These are phyloP conservation scores for Trichosporon sp. DNA, from an alignment of 1,284 basidiomycete genomes.

Conservation along the genomic window DNA sequence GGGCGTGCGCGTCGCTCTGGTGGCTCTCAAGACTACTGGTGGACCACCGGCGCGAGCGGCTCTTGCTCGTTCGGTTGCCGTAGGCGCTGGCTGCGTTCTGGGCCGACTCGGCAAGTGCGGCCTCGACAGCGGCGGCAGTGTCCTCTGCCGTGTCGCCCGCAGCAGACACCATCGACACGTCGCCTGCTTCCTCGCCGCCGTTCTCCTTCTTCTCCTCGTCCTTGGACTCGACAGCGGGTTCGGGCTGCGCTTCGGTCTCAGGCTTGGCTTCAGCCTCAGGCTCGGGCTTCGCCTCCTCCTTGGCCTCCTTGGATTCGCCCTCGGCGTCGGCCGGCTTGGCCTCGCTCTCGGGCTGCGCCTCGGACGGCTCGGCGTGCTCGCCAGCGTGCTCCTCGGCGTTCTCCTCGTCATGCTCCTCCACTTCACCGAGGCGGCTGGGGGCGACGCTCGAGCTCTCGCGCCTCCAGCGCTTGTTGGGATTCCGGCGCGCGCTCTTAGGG, in stretches of 20 bases:
- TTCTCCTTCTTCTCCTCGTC: slow-evolving; percentile 56
- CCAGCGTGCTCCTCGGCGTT: slow-evolving; percentile 33
- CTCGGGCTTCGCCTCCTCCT: slow-evolving; percentile 9
- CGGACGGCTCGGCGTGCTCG: slow-evolving; percentile 53
- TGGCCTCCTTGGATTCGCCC: slow-evolving; percentile 27
- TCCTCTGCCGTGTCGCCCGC: slow-evolving; percentile 32
- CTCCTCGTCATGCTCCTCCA: slow-evolving; percentile 54
- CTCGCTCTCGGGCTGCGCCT: slow-evolving; percentile 18
- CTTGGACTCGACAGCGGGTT: not conserved
- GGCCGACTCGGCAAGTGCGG: slow-evolving; percentile 38
- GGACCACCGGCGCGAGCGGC: slow-evolving; percentile 36
- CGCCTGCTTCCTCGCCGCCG: slow-evolving; percentile 30
- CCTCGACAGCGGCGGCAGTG: slow-evolving; percentile 34
- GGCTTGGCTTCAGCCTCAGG: not conserved
- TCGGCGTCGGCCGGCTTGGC: slow-evolving; percentile 20
- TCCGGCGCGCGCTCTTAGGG: slow-evolving; percentile 43
- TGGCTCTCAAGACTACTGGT: slow-evolving; percentile 35
- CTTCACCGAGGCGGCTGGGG: slow-evolving; percentile 36
- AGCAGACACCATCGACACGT: slow-evolving; percentile 45
- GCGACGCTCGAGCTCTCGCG: slow-evolving; percentile 58
- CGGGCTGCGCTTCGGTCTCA: not conserved
- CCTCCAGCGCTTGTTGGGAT: slow-evolving; percentile 66
- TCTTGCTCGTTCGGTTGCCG: slow-evolving; percentile 32
- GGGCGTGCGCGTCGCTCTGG: slow-evolving; percentile 27
- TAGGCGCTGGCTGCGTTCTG: slow-evolving; percentile 44